phyloP scores from a whole-genome alignment of 768 basidiomycete species.

The Hortiboletus campestris region DNA sequence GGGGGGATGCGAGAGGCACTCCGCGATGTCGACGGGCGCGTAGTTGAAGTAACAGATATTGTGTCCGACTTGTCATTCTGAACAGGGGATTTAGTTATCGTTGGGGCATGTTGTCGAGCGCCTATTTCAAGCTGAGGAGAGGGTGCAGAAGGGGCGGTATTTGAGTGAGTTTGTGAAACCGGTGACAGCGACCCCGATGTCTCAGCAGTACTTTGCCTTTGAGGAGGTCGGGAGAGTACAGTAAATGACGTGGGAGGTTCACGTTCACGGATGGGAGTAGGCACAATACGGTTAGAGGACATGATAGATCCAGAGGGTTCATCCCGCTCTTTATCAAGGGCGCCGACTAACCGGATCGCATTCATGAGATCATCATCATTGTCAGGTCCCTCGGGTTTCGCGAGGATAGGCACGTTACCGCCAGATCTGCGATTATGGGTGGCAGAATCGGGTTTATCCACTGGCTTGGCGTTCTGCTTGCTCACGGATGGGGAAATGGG shows the following conservation, averaged over 20 bases:
- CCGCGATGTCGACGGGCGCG: constrained; percentile 22
- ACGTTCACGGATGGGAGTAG: constrained; percentile 59
- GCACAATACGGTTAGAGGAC: constrained; percentile 34
- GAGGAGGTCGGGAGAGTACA: constrained; percentile 57
- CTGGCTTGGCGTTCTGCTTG: constrained; percentile 3
- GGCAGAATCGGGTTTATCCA: background rate
- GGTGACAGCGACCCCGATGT: constrained; percentile 11
- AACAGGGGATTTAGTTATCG: constrained; percentile 1
- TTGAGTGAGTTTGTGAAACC: background rate
- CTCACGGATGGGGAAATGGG: constrained; percentile 15
- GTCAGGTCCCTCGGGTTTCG: constrained; percentile 11
- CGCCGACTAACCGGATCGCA: constrained; percentile 31
- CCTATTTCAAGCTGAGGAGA: constrained; percentile 13
- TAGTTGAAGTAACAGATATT: constrained; percentile 23
- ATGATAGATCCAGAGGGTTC: constrained; percentile 4
- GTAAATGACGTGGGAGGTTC: constrained; percentile 57
- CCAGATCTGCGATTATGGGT: constrained; percentile 19
- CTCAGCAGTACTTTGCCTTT: constrained; percentile 31
- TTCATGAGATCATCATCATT: constrained; percentile 30
- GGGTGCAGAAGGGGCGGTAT: background rate
- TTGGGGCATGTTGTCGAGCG: constrained; percentile 13
- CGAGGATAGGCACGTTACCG: constrained; percentile 9
- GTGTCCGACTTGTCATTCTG: constrained; percentile 29
- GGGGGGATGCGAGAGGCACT: constrained; percentile 26
- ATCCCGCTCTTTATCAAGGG: constrained; percentile 25